phyloP scores from a whole-genome alignment of 2,329 filamentous ascomycete genomes.

The Incumbomyces lentus region DNA sequence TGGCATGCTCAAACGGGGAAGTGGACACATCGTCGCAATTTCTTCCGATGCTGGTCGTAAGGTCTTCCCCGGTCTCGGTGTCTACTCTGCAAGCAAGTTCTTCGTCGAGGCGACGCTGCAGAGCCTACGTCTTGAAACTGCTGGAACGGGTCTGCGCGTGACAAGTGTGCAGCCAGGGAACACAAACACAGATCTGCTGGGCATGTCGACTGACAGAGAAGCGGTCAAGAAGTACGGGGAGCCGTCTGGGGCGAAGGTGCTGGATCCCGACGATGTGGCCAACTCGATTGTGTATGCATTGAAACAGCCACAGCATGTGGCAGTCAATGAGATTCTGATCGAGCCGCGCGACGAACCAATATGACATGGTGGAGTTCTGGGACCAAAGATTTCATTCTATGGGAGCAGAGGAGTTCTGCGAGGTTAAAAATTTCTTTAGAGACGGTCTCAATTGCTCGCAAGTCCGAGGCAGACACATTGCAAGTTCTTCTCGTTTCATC shows the following conservation, averaged over 20 bases:
- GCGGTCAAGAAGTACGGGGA: slow-evolving; percentile 70
- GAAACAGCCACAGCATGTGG: slow-evolving; percentile 62
- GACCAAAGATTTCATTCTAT: too few relatives aligned
- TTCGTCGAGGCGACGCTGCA: slow-evolving; percentile 78
- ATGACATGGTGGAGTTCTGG: slow-evolving; percentile 29
- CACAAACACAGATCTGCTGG: slow-evolving; percentile 60
- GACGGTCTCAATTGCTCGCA: too few relatives aligned
- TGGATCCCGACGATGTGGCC: slow-evolving; percentile 65
- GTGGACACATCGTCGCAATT: slow-evolving; percentile 67
- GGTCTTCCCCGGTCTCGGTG: slow-evolving; percentile 69
- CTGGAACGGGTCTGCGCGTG: slow-evolving; percentile 60
- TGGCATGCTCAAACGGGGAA: slow-evolving; percentile 57
- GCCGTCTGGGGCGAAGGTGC: slow-evolving; percentile 62
- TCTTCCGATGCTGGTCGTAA: slow-evolving; percentile 74
- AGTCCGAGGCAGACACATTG: too few relatives aligned
- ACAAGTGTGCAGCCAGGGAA: slow-evolving; percentile 71
- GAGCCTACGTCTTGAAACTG: slow-evolving; percentile 63
- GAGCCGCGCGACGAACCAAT: slow-evolving; percentile 69
- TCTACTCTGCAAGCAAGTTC: slow-evolving; percentile 76
- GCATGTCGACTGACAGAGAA: slow-evolving; percentile 65
- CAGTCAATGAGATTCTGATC: slow-evolving; percentile 71
- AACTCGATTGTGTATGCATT: slow-evolving; percentile 63
- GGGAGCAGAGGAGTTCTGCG: too few relatives aligned
- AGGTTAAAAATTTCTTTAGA: too few relatives aligned
- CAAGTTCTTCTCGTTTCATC: too few relatives aligned